Base-by-base conservation (phyloP, 257 asterid species). In the Paulownia fortunei region DNA sequence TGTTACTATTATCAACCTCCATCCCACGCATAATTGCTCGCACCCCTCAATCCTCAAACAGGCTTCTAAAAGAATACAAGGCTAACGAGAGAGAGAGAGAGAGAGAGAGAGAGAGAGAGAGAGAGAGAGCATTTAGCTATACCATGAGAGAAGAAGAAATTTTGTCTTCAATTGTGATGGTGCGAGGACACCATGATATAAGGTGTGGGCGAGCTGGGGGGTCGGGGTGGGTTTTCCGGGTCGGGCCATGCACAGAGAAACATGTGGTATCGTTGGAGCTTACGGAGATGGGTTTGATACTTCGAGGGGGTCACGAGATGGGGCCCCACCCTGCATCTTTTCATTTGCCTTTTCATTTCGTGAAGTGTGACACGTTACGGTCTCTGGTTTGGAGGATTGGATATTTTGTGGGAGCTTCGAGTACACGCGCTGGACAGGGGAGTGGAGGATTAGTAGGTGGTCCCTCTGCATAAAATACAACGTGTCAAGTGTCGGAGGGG, bases 21-120 rank as follows among this genome's bases (percentile, higher is more conserved):
- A 82, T 89, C 76, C 90, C 90, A 64, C 86, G 76, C 79, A 82
- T 79, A 62, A 61, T 46, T 30, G 41, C 34, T 27, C 62, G 41
- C 15, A 26, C 8, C 21, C 52, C 55, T 24, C 16, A 36, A 19
- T 11, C 64, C 65, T 21, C 46, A 24, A 4, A 7, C 12, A 1
- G 23, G 18, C 2, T 42, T 13, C 44, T 18, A 66, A 47, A 59
- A 46, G 34, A 60, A 36, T 44, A 6, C 21, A 56, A 13, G 58
- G 8, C 30, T 15, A 2, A 4, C 1, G 36, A 46, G 71, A 34
- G 16, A 24, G 59, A 54, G 68, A 66, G 81, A n/a, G 67, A 24
- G 16, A 39, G 30, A 41, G 69, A 7, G 60, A 62, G 70, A 21
- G 55, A 18, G 60, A 44, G 74, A 47, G 41, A 24, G 79, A 62